phyloP scores from a whole-genome alignment of 2,329 filamentous ascomycete genomes.

The Cladobotryum protrusum region DNA sequence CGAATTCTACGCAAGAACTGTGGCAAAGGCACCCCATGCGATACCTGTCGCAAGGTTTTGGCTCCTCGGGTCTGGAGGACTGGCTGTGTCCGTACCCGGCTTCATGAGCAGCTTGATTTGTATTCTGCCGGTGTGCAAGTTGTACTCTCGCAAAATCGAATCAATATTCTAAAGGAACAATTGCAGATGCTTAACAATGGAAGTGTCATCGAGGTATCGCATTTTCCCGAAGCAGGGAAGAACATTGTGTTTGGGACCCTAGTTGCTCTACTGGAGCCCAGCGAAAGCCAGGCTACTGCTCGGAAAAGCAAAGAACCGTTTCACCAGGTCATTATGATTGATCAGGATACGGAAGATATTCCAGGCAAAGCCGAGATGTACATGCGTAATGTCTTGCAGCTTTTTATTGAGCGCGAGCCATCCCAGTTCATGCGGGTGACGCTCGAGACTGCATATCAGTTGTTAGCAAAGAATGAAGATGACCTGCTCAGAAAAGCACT shows the following conservation, averaged over 20 bases:
- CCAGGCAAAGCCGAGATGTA: conserved; percentile 54
- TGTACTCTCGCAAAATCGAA: conserved; percentile 53
- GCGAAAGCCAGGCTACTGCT: conserved; percentile 29
- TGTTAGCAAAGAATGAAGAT: conserved; percentile 42
- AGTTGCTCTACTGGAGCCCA: conserved; percentile 29
- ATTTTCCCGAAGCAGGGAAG: conserved; percentile 49
- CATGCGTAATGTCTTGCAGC: conserved; percentile 50
- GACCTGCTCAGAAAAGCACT: conserved; percentile 51
- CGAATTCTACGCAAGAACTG: conserved; percentile 61
- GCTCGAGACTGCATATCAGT: conserved; percentile 46
- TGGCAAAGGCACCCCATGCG: conserved; percentile 56
- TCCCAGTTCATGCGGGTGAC: conserved; percentile 56
- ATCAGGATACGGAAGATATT: conserved; percentile 55
- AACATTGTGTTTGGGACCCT: conserved; percentile 34
- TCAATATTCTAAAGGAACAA: conserved; percentile 48
- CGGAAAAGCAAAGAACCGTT: conserved; percentile 28
- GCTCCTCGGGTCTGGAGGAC: conserved; percentile 59
- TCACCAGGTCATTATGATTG: conserved; percentile 47
- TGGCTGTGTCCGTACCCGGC: conserved; percentile 55
- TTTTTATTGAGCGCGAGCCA: conserved; percentile 53
- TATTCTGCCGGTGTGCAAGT: conserved; percentile 60
- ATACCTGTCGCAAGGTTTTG: conserved; percentile 57
- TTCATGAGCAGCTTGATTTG: conserved; percentile 56
- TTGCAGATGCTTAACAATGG: conserved; percentile 44
- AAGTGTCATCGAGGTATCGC: conserved; percentile 49